Conservation (phyloP, 495 filamentous ascomycete species). For the Xylaria grammica region DNA sequence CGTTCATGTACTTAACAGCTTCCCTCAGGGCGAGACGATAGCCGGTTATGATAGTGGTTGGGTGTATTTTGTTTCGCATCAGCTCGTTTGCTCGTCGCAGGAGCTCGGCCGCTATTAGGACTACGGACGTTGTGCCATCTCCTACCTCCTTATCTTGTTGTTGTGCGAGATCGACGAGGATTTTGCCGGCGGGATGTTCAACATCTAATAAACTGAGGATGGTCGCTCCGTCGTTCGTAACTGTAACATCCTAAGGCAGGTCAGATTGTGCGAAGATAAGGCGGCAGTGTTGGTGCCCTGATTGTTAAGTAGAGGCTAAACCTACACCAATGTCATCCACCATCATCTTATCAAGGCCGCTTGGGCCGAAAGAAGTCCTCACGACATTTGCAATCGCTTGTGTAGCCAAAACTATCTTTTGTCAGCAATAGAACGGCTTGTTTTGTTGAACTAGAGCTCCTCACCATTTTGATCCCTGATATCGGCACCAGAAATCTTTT, state of each 20-base stretch:
- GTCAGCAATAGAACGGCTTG: slow-evolving; percentile 31
- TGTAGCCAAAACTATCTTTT: slow-evolving; percentile 79
- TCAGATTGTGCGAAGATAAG: slow-evolving; percentile 12
- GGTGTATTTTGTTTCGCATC: slow-evolving; percentile 99
- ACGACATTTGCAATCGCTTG: slow-evolving; percentile 98
- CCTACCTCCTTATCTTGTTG: slow-evolving; percentile 99
- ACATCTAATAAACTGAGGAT: slow-evolving; percentile 94
- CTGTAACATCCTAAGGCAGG: slow-evolving; percentile 83
- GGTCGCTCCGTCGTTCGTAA: slow-evolving; percentile 98
- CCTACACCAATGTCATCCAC: slow-evolving; percentile 97
- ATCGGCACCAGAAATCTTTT: slow-evolving; percentile 94
- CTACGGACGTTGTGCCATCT: slow-evolving; percentile 97
- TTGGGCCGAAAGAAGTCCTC: slow-evolving; percentile 97
- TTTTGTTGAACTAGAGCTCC: slow-evolving; percentile 28
- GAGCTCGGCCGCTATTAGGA: slow-evolving; percentile 95
- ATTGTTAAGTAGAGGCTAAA: slow-evolving; percentile 17
- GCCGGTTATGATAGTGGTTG: slow-evolving; percentile 98
- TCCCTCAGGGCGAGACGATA: slow-evolving; percentile 95
- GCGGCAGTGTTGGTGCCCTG: not conserved
- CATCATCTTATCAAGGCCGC: slow-evolving; percentile 99
- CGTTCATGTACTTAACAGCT: slow-evolving; percentile 98
- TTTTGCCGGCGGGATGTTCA: slow-evolving; percentile 97
- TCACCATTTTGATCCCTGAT: slow-evolving; percentile 95
- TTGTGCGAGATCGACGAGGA: slow-evolving; percentile 94
- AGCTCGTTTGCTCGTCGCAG: slow-evolving; percentile 94